Evolutionary conservation across 2,329 filamentous ascomycete genomes (phyloP), one percentile per base, ranked within the genome.

Genomic region (Periglandula ipomoeae): DNA sequence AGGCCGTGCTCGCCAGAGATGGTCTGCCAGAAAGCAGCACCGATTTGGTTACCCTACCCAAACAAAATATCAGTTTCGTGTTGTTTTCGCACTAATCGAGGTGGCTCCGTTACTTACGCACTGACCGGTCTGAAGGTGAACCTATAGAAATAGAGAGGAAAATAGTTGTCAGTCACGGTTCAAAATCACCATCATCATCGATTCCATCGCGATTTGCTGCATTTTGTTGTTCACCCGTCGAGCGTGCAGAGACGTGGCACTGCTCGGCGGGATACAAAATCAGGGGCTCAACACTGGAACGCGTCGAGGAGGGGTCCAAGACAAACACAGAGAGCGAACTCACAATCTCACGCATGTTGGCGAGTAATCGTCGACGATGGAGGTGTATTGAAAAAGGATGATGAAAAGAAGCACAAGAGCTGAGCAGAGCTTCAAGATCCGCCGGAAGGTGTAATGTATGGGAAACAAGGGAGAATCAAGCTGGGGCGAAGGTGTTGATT

Each of bases 91-190:
- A 34, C 3, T 43, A 13, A 5, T 40, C 4, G 17, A 10, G 37
- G 13, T 19, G 19, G 17, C 15, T 15, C 23, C 10, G 42, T 49
- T 44, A 77, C 75, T 75, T 75, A 96, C 91, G 80, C 93, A 97
- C 84, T 98, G 93, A 74, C 93, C 93, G 81, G 93, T 98, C 80
- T 98, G 93, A 65, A 98, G 89, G 77, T 98, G 93, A 76, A 97
- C 91, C 91, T 97, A 68, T 79, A 65, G 89, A 7, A 67, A 76
- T 65, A 58, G 57, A 58, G 59, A 62, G 65, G 65, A 71, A 72
- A 56, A 32, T 53, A 37, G 58, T 55, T 66, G 79, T 84, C 75
- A 86, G 82, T 19, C 6, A 22, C 10, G 15, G 10, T 44, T 44
- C 73, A 62, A 65, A 8, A 17, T 27, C 22, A 39, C 19, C n/a